These are phyloP conservation scores for Daucus carota DNA, from an alignment of 129 eudicot genomes.

Conservation along the genomic window DH1_v3.0 NC_030381.2:52475501-52476000, in stretches of 20 bases:
- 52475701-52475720: neutral
- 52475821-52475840: slow-evolving; percentile 38
- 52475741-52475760: neutral
- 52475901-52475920: slow-evolving; percentile 41
- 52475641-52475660: too few relatives aligned
- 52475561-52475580: too few relatives aligned
- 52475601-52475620: too few relatives aligned
- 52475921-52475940: slow-evolving; percentile 4
- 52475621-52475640: too few relatives aligned
- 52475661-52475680: slow-evolving; percentile 25
- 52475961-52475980: neutral
- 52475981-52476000: neutral
- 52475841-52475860: slow-evolving; percentile 46
- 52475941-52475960: neutral
- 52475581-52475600: too few relatives aligned
- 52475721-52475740: neutral
- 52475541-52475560: too few relatives aligned
- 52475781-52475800: too few relatives aligned
- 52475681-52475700: slow-evolving; percentile 1
- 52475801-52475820: slow-evolving; percentile 38
- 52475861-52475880: slow-evolving; percentile 42
- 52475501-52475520: too few relatives aligned
- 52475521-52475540: too few relatives aligned
- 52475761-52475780: slow-evolving; percentile 34
- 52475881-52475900: slow-evolving; percentile 44